Percentiles rank a stretch among this genome's conserved stretches.
Conservation (phyloP, 345 rosid species). For the Fremontodendron californicum region DNA sequence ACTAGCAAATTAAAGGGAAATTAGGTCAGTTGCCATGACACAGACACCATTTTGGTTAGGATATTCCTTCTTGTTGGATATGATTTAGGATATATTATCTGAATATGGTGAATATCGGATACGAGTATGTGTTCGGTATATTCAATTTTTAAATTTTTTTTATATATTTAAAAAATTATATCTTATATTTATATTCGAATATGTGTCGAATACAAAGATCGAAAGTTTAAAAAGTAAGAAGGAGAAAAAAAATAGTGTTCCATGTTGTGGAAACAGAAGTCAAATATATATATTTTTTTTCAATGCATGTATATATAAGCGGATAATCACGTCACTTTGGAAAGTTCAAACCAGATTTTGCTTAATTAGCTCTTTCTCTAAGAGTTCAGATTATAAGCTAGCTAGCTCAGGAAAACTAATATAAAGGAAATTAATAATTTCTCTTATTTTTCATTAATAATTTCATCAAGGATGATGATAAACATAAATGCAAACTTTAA, state of each 20-base stretch:
- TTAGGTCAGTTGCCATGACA: not conserved
- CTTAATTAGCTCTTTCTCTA: not conserved
- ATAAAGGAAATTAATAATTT: not conserved
- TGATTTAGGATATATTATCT: too few species aligned
- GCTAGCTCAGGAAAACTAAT: not conserved
- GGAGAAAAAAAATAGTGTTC: not conserved
- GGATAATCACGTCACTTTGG: not conserved
- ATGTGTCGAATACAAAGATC: too few species aligned
- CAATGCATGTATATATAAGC: not conserved
- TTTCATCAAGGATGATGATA: conserved; percentile 8
- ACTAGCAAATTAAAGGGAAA: not conserved
- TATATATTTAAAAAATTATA: too few species aligned
- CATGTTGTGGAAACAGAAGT: not conserved
- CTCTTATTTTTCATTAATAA: not conserved
- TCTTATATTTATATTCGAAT: too few species aligned
- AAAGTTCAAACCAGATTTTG: not conserved
- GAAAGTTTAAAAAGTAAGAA: too few species aligned
- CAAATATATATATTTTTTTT: too few species aligned
- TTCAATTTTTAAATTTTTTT: too few species aligned
- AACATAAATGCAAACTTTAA: not conserved
- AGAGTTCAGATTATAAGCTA: not conserved
- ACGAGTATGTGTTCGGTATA: too few species aligned
- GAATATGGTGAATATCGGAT: too few species aligned
- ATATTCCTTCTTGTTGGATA: too few species aligned
- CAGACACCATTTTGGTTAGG: not conserved